These are phyloP conservation scores for Pestalotiopsis sp. DNA, from an alignment of 2,329 filamentous ascomycete species.

Conservation along the genomic window DNA sequence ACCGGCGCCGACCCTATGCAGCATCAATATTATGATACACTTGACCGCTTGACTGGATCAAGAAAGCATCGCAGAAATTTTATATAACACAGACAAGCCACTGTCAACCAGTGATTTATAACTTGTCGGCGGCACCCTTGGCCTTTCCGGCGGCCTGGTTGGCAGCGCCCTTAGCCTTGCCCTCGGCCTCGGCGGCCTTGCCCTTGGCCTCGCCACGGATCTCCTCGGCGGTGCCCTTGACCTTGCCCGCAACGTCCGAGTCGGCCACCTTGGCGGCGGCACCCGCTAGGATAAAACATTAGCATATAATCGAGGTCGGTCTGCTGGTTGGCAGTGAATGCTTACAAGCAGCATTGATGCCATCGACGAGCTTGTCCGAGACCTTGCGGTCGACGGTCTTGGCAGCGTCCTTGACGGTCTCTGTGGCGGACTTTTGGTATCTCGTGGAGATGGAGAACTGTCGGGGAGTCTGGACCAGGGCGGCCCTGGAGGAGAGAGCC, in stretches of 20 bases:
- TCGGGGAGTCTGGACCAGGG: conserved; percentile 42
- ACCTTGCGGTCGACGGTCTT: conserved; percentile 61
- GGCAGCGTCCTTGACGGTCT: conserved; percentile 58
- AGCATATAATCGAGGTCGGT: not conserved
- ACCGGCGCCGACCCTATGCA: conserved; percentile 3
- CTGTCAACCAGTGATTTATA: conserved; percentile 10
- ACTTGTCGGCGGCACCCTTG: conserved; percentile 13
- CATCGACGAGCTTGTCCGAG: conserved; percentile 61
- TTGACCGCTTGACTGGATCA: not conserved
- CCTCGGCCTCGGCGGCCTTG: conserved; percentile 32
- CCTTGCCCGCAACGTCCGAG: conserved; percentile 35
- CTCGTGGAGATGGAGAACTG: conserved; percentile 50
- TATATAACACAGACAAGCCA: not conserved
- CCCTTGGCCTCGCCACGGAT: conserved; percentile 26
- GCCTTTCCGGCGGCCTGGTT: conserved; percentile 16
- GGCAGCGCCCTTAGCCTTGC: conserved; percentile 32
- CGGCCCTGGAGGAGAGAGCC: conserved; percentile 34
- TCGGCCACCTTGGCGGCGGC: conserved; percentile 50
- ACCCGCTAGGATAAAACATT: conserved; percentile 13
- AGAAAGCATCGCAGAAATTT: not conserved
- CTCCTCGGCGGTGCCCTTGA: conserved; percentile 34
- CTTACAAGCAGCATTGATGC: conserved; percentile 59
- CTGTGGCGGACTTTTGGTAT: conserved; percentile 48
- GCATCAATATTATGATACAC: conserved; percentile 2
- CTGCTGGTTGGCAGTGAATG: conserved; percentile 12